These are phyloP conservation scores for Globisporangium viniferum DNA, from an alignment of 352 stramenopile species.

Conservation along the genomic window DNA sequence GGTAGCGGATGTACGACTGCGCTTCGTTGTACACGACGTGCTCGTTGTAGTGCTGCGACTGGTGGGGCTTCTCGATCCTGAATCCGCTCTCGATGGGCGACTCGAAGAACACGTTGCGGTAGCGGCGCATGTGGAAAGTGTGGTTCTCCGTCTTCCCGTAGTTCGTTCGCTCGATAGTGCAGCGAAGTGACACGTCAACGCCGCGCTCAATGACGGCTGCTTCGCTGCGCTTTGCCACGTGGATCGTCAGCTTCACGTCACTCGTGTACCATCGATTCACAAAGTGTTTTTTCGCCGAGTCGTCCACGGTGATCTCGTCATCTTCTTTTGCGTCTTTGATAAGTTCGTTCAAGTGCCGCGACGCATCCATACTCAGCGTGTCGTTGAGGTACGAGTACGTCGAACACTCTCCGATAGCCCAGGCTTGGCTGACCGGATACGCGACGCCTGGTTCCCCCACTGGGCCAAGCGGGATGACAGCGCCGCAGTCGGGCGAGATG, in stretches of 20 bases:
- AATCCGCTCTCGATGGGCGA: not conserved
- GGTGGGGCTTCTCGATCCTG: not conserved
- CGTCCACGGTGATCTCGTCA: not conserved
- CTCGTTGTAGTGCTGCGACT: constrained; percentile 46
- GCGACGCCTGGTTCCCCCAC: constrained; percentile 4
- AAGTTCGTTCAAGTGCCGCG: not conserved
- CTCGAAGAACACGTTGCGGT: constrained; percentile 5
- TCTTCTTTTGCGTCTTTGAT: not conserved
- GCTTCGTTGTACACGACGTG: constrained; percentile 76
- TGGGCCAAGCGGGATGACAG: not conserved
- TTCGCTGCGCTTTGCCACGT: not conserved
- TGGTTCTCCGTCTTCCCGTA: not conserved
- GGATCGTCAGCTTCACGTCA: not conserved
- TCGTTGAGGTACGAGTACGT: constrained; percentile 2
- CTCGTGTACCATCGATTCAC: not conserved
- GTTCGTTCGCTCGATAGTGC: not conserved
- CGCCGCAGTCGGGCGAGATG: constrained; percentile 2
- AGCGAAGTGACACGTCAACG: not conserved
- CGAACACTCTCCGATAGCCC: not conserved
- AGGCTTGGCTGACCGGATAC: constrained; percentile 2
- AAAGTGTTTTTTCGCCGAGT: not conserved
- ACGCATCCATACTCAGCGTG: not conserved
- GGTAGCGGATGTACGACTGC: constrained; percentile 68
- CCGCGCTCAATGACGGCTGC: not conserved
- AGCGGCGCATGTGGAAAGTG: not conserved